A percentile compares a stretch with the other conserved stretches of the same genome.
phyloP scores from a whole-genome alignment of 2,329 filamentous ascomycete genomes.

The Diaporthe ampelina region DNA sequence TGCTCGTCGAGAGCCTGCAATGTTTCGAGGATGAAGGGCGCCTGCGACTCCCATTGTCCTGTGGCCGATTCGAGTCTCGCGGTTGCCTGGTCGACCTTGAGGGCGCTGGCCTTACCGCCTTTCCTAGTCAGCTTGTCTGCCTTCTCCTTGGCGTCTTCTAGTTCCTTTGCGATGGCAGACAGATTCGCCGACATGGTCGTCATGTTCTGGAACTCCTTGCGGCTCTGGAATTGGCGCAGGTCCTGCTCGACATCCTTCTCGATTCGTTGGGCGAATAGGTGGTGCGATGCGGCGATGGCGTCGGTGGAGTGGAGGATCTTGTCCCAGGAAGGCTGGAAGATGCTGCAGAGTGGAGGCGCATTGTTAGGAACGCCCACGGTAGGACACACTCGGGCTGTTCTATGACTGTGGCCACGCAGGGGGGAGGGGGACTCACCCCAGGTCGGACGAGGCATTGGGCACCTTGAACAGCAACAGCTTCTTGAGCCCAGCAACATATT shows the following conservation, averaged over 20 bases:
- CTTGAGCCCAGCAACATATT: conserved; percentile 85
- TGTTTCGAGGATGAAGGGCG: conserved; percentile 94
- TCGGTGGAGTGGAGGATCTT: conserved; percentile 86
- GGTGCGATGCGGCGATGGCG: conserved; percentile 85
- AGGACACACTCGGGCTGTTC: not conserved
- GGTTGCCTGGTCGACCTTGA: conserved; percentile 82
- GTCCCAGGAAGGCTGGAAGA: conserved; percentile 93
- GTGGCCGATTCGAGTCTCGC: conserved; percentile 82
- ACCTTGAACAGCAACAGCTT: conserved; percentile 83
- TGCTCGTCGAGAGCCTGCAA: conserved; percentile 92
- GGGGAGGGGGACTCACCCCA: conserved; percentile 76
- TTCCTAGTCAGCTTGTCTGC: conserved; percentile 87
- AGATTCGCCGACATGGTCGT: conserved; percentile 86
- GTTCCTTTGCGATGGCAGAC: conserved; percentile 82
- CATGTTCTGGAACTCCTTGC: conserved; percentile 86
- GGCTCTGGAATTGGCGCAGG: conserved; percentile 80
- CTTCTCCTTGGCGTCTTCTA: conserved; percentile 87
- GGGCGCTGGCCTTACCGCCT: conserved; percentile 80
- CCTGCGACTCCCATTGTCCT: conserved; percentile 92
- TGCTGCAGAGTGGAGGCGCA: conserved; percentile 63
- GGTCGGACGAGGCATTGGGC: conserved; percentile 81
- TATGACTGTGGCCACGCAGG: conserved; percentile 36
- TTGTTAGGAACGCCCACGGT: conserved; percentile 19
- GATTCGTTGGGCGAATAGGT: conserved; percentile 83
- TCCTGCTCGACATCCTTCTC: conserved; percentile 90